These are phyloP conservation scores for Starmerella stellata DNA, from an alignment of 805 yeast species.

Conservation along the genomic window DNA sequence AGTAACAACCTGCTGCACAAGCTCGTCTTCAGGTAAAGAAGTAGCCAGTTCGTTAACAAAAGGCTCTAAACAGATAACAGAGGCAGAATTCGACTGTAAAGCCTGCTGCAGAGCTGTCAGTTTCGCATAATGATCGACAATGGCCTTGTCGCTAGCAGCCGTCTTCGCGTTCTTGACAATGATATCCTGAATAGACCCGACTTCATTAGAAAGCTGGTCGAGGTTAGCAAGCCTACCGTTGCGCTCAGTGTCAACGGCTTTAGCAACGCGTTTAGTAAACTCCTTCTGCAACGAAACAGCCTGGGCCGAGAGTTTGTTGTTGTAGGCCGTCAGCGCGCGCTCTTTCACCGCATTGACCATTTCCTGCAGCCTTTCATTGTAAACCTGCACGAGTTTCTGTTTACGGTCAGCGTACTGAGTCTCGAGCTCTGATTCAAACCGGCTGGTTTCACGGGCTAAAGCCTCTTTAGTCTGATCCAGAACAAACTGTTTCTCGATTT, in stretches of 20 bases:
- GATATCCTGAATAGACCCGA: constrained; percentile 36
- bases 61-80: constrained; percentile 17
- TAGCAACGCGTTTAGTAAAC: constrained; percentile 39
- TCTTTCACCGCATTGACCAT: constrained; percentile 55
- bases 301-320: constrained; percentile 50
- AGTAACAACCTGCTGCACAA: constrained; percentile 25
- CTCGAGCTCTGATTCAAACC: constrained; percentile 10
- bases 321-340: constrained; percentile 50
- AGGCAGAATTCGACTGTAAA: constrained; percentile 24
- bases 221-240: constrained; percentile 58
- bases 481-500: constrained; percentile 8
- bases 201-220: constrained; percentile 36
- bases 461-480: constrained; percentile 3
- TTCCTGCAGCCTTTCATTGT: constrained; percentile 35
- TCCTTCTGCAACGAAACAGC: constrained; percentile 52
- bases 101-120: constrained; percentile 29
- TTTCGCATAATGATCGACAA: constrained; percentile 29
- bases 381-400: constrained; percentile 46
- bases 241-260: constrained; percentile 55
- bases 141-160: constrained; percentile 25
- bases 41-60: constrained; percentile 20
- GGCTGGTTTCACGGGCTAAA: constrained; percentile 2
- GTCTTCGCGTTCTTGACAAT: constrained; percentile 25
- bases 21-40: constrained; percentile 31
- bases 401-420: constrained; percentile 24